A percentile compares a stretch with the other conserved stretches of the same genome.
Evolutionary conservation across 169 alveolate species (phyloP).

Genomic region (Cryptosporidium xiaoi): DNA sequence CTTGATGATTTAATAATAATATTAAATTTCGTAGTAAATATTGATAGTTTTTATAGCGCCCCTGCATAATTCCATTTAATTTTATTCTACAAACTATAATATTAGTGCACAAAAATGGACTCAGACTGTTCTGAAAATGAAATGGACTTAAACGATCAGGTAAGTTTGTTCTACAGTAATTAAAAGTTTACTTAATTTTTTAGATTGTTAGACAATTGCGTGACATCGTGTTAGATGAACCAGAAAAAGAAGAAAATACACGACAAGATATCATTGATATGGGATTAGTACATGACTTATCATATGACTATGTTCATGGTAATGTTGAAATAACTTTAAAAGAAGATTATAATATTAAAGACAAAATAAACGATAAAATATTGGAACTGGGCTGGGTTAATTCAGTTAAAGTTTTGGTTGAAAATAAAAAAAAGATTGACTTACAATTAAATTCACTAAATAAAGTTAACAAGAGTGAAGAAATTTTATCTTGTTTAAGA

Average conservation of each 20-base stretch:
- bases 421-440: neutral
- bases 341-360: neutral
- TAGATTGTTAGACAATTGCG: slow-evolving; percentile 52
- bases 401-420: neutral
- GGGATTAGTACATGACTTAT: slow-evolving; percentile 10
- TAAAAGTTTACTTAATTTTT: neutral
- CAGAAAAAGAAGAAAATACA: neutral
- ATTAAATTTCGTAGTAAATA: slow-evolving; percentile 12
- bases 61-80: neutral
- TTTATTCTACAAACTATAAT: too few species aligned
- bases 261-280: neutral
- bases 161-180: neutral
- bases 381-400: slow-evolving; percentile 66
- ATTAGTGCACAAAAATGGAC: slow-evolving; percentile 9
- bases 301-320: slow-evolving; percentile 47
- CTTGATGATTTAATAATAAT: slow-evolving; percentile 6
- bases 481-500: slow-evolving; percentile 72
- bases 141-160: slow-evolving; percentile 68
- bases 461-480: slow-evolving; percentile 60
- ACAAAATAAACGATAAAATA: slow-evolving; percentile 26
- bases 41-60: neutral
- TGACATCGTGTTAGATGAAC: slow-evolving; percentile 2
- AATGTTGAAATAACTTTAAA: neutral
- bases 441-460: neutral
- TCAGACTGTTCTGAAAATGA: slow-evolving; percentile 54